phyloP scores from a whole-genome alignment of 306 rosid genomes.

The Neltuma alba region DNA sequence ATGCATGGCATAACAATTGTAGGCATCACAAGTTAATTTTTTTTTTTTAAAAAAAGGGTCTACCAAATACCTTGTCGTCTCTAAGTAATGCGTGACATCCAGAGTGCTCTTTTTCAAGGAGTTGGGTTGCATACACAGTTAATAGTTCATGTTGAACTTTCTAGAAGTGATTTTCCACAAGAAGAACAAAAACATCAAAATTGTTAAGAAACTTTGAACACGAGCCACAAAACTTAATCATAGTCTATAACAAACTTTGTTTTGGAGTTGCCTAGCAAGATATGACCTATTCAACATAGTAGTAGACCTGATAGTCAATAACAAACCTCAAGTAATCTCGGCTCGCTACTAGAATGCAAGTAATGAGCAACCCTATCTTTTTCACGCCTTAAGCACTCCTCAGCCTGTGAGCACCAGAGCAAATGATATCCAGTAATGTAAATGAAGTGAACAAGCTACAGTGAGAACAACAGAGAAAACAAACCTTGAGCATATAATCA shows the following conservation, averaged over 20 bases:
- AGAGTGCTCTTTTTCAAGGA: slow-evolving; percentile 89
- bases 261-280: too few species aligned
- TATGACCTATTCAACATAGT: too few species aligned
- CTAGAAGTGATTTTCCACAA: too few species aligned
- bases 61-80: slow-evolving; percentile 96
- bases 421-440: slow-evolving; percentile 1
- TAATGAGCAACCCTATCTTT: slow-evolving; percentile 66
- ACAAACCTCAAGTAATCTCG: slow-evolving; percentile 57
- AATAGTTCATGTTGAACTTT: slow-evolving; percentile 84
- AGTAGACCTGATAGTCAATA: too few species aligned
- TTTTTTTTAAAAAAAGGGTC: too few species aligned
- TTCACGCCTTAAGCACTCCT: slow-evolving; percentile 65
- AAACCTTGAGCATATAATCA: slow-evolving; percentile 74
- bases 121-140: slow-evolving; percentile 65
- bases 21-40: too few species aligned
- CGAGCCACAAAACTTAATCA: too few species aligned
- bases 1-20: too few species aligned
- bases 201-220: too few species aligned
- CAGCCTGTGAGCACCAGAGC: slow-evolving; percentile 44
- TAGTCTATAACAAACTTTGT: too few species aligned
- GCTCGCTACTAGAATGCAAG: slow-evolving; percentile 59
- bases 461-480: slow-evolving; percentile 19
- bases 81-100: slow-evolving; percentile 90
- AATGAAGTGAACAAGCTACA: slow-evolving; percentile 9
- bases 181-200: too few species aligned